Percentiles rank a stretch among this genome's conserved stretches.
phyloP scores from a whole-genome alignment of 2,329 filamentous ascomycete genomes.

The Lecanicillium sp. region DNA sequence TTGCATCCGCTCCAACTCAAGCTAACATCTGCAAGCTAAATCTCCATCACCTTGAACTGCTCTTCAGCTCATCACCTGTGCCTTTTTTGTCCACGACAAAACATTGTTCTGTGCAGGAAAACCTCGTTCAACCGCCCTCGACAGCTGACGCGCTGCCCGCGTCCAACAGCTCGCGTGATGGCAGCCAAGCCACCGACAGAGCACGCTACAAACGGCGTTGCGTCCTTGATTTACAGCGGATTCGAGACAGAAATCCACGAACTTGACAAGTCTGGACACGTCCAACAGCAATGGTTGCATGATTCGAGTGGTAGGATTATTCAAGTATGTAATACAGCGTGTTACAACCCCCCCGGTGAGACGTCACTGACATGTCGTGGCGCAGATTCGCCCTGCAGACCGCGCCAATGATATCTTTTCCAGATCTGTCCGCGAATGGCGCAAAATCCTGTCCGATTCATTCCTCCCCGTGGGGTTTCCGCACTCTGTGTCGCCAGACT shows the following conservation, averaged over 20 bases:
- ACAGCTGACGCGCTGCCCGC: no score
- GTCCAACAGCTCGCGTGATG: not conserved
- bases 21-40: no score
- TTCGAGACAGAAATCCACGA: conserved; percentile 21
- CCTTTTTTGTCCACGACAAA: no score
- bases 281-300: conserved; percentile 26
- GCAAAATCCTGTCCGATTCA: conserved; percentile 48
- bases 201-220: conserved; percentile 1
- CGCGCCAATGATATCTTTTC: conserved; percentile 17
- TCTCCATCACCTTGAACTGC: no score
- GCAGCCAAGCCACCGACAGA: no score
- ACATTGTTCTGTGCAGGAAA: no score
- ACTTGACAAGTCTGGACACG: conserved; percentile 28
- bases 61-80: no score
- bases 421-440: conserved; percentile 23
- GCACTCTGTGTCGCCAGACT: conserved; percentile 77
- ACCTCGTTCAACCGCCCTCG: no score
- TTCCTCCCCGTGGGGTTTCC: conserved; percentile 87
- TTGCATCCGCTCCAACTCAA: no score
- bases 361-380: conserved; percentile 1
- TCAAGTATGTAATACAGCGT: conserved; percentile 14
- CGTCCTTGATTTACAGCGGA: conserved; percentile 10
- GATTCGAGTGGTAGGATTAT: conserved; percentile 15
- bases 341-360: not conserved
- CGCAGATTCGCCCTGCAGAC: conserved; percentile 4